Percentiles rank a stretch among this genome's conserved stretches.
These are phyloP conservation scores for Cardamine occulta DNA, from an alignment of 345 rosid species.

Conservation along the genomic window DNA sequence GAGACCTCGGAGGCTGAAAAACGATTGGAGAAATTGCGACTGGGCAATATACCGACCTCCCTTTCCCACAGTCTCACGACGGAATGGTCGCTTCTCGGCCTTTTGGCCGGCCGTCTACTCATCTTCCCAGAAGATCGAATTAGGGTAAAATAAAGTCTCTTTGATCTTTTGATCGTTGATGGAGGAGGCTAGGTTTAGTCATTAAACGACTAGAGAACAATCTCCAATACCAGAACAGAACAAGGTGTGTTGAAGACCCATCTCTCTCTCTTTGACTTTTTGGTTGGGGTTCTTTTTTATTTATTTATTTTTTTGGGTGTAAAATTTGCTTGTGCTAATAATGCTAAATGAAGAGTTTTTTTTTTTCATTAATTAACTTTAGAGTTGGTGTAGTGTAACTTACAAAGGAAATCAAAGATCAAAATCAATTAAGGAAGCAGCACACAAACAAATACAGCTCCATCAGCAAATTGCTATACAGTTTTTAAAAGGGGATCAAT, in stretches of 20 bases:
- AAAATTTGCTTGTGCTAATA: background rate
- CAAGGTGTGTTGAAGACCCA: background rate
- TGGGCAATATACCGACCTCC: conserved; percentile 71
- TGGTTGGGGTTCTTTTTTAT: background rate
- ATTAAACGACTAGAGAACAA: background rate
- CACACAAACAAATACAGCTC: background rate
- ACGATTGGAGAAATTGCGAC: conserved; percentile 68
- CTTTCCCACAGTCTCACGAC: conserved; percentile 66
- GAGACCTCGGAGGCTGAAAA: conserved; percentile 74
- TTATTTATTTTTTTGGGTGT: background rate
- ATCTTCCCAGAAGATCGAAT: conserved; percentile 15
- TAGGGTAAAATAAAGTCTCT: background rate
- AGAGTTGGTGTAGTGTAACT: background rate
- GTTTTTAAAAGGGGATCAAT: conserved; percentile 19
- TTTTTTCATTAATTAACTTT: background rate
- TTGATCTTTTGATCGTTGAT: background rate
- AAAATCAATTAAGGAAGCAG: conserved; percentile 10
- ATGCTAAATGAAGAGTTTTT: background rate
- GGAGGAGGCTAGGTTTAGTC: too few species aligned
- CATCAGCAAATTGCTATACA: conserved; percentile 30
- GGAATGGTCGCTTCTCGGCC: conserved; percentile 42
- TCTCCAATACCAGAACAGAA: background rate
- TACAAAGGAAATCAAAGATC: background rate
- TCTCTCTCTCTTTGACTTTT: background rate
- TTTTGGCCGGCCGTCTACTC: conserved; percentile 29